These are phyloP conservation scores for Rhizopus sp. DNA, from an alignment of 371 early-diverging fungal species.

Conservation along the genomic window DNA sequence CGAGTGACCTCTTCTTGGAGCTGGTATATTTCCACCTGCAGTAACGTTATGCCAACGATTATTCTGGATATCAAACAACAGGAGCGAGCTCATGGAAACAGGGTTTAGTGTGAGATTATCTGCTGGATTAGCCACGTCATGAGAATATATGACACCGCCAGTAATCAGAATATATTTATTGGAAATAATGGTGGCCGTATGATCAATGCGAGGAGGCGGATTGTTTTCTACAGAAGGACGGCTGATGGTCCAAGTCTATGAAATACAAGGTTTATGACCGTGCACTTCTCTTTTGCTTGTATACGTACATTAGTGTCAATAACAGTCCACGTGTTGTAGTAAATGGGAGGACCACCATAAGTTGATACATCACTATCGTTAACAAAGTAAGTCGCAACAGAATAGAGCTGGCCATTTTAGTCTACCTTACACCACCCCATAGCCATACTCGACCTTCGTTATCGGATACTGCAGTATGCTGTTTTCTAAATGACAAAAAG, in stretches of 20 bases:
- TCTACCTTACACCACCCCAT: conserved; percentile 45
- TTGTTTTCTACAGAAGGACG: conserved; percentile 10
- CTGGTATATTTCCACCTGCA: conserved; percentile 48
- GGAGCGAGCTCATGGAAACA: conserved; percentile 39
- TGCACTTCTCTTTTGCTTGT: too few relatives aligned
- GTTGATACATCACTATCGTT: conserved; percentile 15
- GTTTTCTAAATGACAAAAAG: conserved; percentile 19
- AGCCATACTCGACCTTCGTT: conserved; percentile 39
- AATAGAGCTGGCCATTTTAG: not conserved
- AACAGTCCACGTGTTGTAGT: conserved; percentile 33
- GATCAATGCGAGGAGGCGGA: conserved; percentile 29
- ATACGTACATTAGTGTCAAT: conserved; percentile 34
- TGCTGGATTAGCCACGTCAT: conserved; percentile 29
- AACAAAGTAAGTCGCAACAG: not conserved
- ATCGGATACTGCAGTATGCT: conserved; percentile 35
- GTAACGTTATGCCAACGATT: conserved; percentile 38
- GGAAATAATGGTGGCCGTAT: conserved; percentile 31
- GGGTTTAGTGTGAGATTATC: conserved; percentile 35
- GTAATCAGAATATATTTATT: conserved; percentile 25
- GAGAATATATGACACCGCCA: conserved; percentile 22
- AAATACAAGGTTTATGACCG: not conserved
- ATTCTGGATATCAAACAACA: conserved; percentile 32
- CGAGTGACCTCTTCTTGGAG: conserved; percentile 47
- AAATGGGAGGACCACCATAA: conserved; percentile 13
- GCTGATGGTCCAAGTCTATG: conserved; percentile 24